These are phyloP conservation scores for Xylaria nigripes DNA, from an alignment of 495 filamentous ascomycete species.

Conservation along the genomic window DNA sequence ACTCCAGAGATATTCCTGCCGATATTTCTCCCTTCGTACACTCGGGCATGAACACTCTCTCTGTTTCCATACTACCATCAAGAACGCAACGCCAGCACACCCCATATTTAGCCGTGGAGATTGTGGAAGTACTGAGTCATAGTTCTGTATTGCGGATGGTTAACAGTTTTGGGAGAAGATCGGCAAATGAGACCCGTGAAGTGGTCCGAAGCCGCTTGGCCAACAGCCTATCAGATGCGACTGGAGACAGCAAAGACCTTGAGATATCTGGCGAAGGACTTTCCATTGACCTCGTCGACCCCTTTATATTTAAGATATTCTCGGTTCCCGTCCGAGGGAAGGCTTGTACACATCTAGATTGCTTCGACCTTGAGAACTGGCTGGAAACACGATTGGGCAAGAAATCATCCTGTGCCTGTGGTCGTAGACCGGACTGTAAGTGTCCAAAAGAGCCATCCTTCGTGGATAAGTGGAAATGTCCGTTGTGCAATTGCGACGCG, in stretches of 20 bases:
- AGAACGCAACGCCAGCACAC: conserved; percentile 22
- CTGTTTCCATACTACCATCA: conserved; percentile 42
- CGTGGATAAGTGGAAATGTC: conserved; percentile 75
- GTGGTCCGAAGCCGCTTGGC: conserved; percentile 45
- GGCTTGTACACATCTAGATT: conserved; percentile 60
- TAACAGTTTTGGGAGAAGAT: conserved; percentile 26
- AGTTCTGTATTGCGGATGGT: conserved; percentile 39
- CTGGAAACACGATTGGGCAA: conserved; percentile 51
- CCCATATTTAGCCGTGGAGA: conserved; percentile 52
- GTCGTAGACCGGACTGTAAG: conserved; percentile 17
- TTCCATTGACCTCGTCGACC: conserved; percentile 68
- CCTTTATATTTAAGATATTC: conserved; percentile 63
- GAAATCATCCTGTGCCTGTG: conserved; percentile 29
- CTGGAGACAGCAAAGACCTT: conserved; percentile 56
- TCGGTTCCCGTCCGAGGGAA: conserved; percentile 58
- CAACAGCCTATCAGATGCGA: background rate
- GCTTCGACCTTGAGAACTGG: conserved; percentile 82
- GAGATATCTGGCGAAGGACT: conserved; percentile 53
- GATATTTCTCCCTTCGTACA: conserved; percentile 55
- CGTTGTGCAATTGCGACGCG: conserved; percentile 66
- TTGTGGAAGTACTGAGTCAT: conserved; percentile 47
- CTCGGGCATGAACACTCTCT: conserved; percentile 51
- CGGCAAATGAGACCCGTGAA: conserved; percentile 30
- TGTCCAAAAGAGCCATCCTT: conserved; percentile 42
- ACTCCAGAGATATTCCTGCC: conserved; percentile 66